These are phyloP conservation scores for Eucalyptus polyanthemos DNA, from an alignment of 345 rosid genomes.

Conservation along the genomic window DNA sequence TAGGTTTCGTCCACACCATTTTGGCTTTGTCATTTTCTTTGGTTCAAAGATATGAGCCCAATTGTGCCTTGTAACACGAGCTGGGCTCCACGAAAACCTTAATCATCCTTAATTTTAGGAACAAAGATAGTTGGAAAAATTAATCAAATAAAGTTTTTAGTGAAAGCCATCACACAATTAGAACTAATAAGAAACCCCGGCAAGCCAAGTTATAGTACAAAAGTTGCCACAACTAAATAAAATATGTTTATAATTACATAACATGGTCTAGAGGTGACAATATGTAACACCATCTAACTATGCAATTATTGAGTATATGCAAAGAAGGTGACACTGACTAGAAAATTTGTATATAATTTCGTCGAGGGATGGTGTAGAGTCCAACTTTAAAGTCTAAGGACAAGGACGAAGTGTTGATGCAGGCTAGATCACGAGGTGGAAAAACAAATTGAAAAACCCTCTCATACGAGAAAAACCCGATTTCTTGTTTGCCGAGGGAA, in stretches of 20 bases:
- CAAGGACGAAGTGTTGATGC: not conserved
- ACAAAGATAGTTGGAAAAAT: not conserved
- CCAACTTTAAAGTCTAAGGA: not conserved
- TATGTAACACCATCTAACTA: not conserved
- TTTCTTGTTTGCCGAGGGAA: not conserved
- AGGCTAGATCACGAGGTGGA: not conserved
- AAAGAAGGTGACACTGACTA: not conserved
- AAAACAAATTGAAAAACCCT: not conserved
- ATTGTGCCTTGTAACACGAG: not conserved
- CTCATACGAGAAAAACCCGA: no score
- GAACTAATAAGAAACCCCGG: not conserved
- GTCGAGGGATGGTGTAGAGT: not conserved
- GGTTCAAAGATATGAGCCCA: not conserved
- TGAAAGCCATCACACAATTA: not conserved
- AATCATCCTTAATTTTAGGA: not conserved
- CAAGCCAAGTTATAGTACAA: not conserved
- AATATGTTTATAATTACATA: not conserved
- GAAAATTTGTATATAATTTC: no score
- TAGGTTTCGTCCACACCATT: not conserved
- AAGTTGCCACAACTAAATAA: not conserved
- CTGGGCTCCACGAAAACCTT: not conserved
- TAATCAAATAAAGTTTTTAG: not conserved
- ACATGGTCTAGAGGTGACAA: not conserved
- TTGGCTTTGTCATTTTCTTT: not conserved
- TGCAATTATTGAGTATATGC: not conserved